Evolutionary conservation across 495 filamentous ascomycete genomes (phyloP), one percentile per base, ranked within the genome.

Genomic region (Melanomma pulvis-pyrius): DNA sequence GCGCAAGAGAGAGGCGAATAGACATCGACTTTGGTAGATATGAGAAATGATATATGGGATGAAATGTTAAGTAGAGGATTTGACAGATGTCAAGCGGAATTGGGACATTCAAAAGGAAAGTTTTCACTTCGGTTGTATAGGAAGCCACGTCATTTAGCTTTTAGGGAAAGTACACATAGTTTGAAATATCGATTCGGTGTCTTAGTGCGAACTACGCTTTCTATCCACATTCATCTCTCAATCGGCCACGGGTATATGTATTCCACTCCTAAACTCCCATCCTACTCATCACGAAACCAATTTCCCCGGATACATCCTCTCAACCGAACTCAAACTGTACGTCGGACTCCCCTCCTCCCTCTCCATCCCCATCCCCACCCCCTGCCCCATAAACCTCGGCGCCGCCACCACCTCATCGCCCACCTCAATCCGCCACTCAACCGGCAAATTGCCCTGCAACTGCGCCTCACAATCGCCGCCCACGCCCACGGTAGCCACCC

Each of bases 1-100:
- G 62, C 62, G n/a, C 9, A 49, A 32, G 53, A 13, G 21, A 63
- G 61, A 50, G 61, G 29, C n/a, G 48, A 53, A 15, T 51, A 30
- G 25, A 21, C 21, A 36, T 36, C 6, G 13, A 36, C 6, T 36
- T 13, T 36, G 6, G 32, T 36, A 36, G 6, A 6, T 36, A 13
- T 36, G 32, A 6, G 32, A 13, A 13, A 36, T 13, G 32, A 36
- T 6, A 36, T 36, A 36, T 36, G 13, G 13, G 13, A 36, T 36
- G 32, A 13, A 13, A 36, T 36, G 6, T 6, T 6, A 36, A 36
- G 32, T 13, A 13, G 32, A 36, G 32, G 6, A 6, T 36, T 36
- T 36, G 32, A n/a, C n/a, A n/a, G n/a, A n/a, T n/a, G n/a, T n/a
- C n/a, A n/a, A n/a, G n/a, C n/a, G n/a, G n/a, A n/a, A n/a, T n/a